Percentiles rank a stretch among this genome's conserved stretches.
These are phyloP conservation scores for Pestalotiopsis sp. DNA, from an alignment of 2,329 filamentous ascomycete genomes.

Conservation along the genomic window DNA sequence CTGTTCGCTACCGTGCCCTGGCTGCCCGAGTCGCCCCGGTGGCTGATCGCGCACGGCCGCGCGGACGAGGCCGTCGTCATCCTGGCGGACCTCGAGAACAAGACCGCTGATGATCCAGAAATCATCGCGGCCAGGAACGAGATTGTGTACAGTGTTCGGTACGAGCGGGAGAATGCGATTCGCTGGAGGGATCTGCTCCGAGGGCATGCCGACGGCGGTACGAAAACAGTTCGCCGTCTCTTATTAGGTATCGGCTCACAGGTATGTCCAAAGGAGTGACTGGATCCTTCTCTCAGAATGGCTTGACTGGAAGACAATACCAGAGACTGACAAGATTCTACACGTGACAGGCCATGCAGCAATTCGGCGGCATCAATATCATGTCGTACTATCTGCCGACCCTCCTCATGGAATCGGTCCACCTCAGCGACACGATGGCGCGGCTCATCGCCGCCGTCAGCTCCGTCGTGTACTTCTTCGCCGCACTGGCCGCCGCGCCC, in stretches of 20 bases:
- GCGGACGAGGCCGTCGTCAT: constrained; percentile 29
- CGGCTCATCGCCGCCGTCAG: constrained; percentile 53
- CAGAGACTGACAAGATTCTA: not conserved
- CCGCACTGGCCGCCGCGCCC: constrained; percentile 27
- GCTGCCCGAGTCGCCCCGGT: constrained; percentile 28
- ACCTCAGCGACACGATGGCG: constrained; percentile 48
- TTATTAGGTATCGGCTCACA: not conserved
- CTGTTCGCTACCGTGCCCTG: constrained; percentile 28
- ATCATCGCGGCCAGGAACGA: constrained; percentile 28
- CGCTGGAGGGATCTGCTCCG: constrained; percentile 20
- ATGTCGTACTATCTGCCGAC: constrained; percentile 32
- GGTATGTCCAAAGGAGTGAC: not conserved
- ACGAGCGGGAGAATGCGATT: constrained; percentile 23
- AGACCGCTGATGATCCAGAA: constrained; percentile 14
- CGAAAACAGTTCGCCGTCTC: constrained; percentile 25
- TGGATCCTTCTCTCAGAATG: not conserved
- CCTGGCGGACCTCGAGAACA: constrained; percentile 27
- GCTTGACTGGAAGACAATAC: not conserved
- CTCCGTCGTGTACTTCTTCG: constrained; percentile 27
- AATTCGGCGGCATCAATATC: constrained; percentile 23
- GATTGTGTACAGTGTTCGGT: constrained; percentile 25
- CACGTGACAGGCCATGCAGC: constrained; percentile 7
- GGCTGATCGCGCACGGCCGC: constrained; percentile 30
- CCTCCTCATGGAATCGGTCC: constrained; percentile 53
- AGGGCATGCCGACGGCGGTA: constrained; percentile 22